Conservation (phyloP, 805 yeast genomes). For the Lipomyces yamanashiensis region DNA sequence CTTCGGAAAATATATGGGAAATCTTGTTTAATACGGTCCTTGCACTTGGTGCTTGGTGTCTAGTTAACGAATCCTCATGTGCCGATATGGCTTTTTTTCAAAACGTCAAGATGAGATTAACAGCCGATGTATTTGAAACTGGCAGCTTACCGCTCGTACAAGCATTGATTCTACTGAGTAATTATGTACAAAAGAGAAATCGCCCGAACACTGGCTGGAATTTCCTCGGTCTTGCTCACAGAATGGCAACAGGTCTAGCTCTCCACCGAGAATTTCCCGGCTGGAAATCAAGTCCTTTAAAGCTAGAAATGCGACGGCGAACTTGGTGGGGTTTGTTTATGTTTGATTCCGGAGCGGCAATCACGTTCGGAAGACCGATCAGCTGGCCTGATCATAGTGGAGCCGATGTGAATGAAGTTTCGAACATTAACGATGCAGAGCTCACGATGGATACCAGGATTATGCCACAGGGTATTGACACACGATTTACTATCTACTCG, state of each 20-base stretch:
- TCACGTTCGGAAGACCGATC: constrained; percentile 69
- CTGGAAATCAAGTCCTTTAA: constrained; percentile 49
- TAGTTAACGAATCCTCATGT: constrained; percentile 57
- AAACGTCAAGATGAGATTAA: constrained; percentile 54
- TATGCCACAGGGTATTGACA: constrained; percentile 38
- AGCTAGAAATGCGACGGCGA: constrained; percentile 61
- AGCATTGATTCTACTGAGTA: constrained; percentile 59
- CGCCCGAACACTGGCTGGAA: constrained; percentile 74
- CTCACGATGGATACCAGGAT: constrained; percentile 39
- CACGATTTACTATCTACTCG: constrained; percentile 59
- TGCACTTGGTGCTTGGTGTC: constrained; percentile 73
- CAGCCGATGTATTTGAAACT: constrained; percentile 58
- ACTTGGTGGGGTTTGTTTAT: constrained; percentile 72
- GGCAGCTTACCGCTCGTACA: constrained; percentile 62
- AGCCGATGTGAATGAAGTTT: constrained; percentile 57
- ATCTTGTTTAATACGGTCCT: constrained; percentile 60
- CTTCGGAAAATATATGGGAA: constrained; percentile 56
- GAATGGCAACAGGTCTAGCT: constrained; percentile 72
- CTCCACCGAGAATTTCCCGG: constrained; percentile 59
- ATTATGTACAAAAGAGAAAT: constrained; percentile 66
- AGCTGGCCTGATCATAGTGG: constrained; percentile 54
- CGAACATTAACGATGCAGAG: constrained; percentile 55
- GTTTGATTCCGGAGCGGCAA: constrained; percentile 66
- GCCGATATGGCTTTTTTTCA: constrained; percentile 62
- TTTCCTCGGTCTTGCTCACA: constrained; percentile 63